These are phyloP conservation scores for Bertia moriformis DNA, from an alignment of 2,329 filamentous ascomycete species.

Conservation along the genomic window DNA sequence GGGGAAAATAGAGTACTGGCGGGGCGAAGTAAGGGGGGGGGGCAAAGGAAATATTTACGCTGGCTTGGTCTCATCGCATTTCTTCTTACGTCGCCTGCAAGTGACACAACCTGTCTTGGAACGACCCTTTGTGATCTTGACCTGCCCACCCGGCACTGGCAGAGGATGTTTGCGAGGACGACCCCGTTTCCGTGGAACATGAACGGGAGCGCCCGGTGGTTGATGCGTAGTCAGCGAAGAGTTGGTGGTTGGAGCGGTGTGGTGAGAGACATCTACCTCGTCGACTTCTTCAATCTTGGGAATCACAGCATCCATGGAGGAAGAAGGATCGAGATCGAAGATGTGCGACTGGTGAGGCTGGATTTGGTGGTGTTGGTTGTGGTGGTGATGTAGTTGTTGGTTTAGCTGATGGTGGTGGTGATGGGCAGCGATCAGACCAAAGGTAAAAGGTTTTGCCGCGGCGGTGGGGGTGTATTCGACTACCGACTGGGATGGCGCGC, in stretches of 20 bases:
- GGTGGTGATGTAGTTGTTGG: no score
- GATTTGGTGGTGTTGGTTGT: no score
- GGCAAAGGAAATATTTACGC: constrained; percentile 27
- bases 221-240: constrained; percentile 4
- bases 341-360: no score
- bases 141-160: constrained; percentile 27
- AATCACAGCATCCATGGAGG: neutral
- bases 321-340: no score
- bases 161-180: constrained; percentile 44
- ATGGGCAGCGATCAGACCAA: neutral
- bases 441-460: no score
- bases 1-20: constrained; percentile 46
- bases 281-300: neutral
- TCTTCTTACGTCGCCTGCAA: constrained; percentile 13
- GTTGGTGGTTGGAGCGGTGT: constrained; percentile 5
- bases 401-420: neutral
- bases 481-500: no score
- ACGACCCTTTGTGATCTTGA: constrained; percentile 36
- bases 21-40: constrained; percentile 42
- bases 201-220: constrained; percentile 14
- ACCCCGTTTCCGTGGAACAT: constrained; percentile 32
- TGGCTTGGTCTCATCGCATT: constrained; percentile 13
- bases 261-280: neutral
- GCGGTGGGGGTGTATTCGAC: neutral
- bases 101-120: constrained; percentile 13